Base-by-base conservation (phyloP, 2,329 filamentous ascomycete genomes). In the Clonostachys byssicola region DNA sequence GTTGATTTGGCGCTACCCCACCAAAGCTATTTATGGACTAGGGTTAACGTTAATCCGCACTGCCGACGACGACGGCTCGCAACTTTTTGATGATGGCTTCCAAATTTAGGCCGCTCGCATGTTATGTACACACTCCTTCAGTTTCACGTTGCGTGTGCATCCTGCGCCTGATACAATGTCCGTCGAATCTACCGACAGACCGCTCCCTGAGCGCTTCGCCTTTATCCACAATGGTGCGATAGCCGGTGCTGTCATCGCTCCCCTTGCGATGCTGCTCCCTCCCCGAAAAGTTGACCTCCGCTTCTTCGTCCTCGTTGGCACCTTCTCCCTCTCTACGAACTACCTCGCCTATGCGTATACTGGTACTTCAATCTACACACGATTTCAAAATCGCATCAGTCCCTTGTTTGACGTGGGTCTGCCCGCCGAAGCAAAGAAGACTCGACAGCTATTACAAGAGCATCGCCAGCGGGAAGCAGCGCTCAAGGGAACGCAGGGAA, bases 341-440 rank as follows among this genome's bases (percentile, higher is more conserved):
- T 75, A 78, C 62, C 74, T 83, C 39, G 69, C 69, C 43, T 71
- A 74, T 62, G 77, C 80, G 62, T 81, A 76, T 64, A 81, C 72
- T 13, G 79, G 79, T 44, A 67, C 68, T 44, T 79, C 77, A 30
- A 70, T 81, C 49, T 65, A 70, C 56, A 56, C 65, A 52, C 77
- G 78, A 9, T 69, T 78, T 51, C 61, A 61, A 48, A 63, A 56
- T 51, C 73, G 76, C 46, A 62, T 80, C 40, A 71, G 72, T 50
- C 73, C 69, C 42, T 18, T 39, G 36, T 18, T 18, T 10, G 71
- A 75, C 46, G 72, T 70, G 42, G 71, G 76, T 46, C 78, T 86
- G 14, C 80, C 78, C 40, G 82, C 86, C 54, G 70, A 70, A 45
- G 77, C 78, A 17, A 64, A 62, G 59, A 65, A 66, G 55, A 77